These are phyloP conservation scores for Ambrosia artemisiifolia DNA, from an alignment of 129 eudicot genomes.

Conservation along the genomic window DNA sequence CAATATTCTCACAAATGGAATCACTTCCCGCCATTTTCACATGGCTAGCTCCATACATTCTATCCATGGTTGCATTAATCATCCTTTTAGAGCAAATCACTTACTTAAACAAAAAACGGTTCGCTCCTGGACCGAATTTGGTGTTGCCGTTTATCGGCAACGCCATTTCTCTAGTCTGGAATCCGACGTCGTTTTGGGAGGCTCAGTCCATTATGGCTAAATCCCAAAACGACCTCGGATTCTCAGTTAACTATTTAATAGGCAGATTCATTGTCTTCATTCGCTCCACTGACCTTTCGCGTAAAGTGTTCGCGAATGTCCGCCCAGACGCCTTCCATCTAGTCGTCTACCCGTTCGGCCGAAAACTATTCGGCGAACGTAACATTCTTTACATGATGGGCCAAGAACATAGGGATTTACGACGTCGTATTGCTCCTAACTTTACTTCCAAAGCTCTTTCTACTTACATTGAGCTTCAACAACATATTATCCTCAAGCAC, in stretches of 20 bases:
- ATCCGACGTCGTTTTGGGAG: slow-evolving; percentile 75
- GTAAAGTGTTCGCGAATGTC: slow-evolving; percentile 70
- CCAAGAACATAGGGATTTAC: slow-evolving; percentile 75
- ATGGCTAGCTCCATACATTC: slow-evolving; percentile 31
- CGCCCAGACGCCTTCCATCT: slow-evolving; percentile 80
- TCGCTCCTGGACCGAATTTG: slow-evolving; percentile 57
- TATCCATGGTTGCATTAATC: slow-evolving; percentile 32
- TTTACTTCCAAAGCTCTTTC: slow-evolving; percentile 73
- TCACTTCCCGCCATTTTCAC: neutral
- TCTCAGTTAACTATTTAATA: slow-evolving; percentile 71
- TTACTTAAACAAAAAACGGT: slow-evolving; percentile 57
- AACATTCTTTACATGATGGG: slow-evolving; percentile 78
- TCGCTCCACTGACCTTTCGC: slow-evolving; percentile 60
- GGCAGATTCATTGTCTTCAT: slow-evolving; percentile 77
- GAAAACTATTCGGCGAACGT: slow-evolving; percentile 80
- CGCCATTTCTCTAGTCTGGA: slow-evolving; percentile 47
- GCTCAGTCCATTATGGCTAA: slow-evolving; percentile 49
- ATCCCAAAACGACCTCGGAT: slow-evolving; percentile 46
- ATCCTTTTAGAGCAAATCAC: slow-evolving; percentile 51
- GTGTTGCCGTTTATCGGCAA: slow-evolving; percentile 73
- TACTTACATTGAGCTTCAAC: slow-evolving; percentile 59
- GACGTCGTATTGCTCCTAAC: slow-evolving; percentile 86
- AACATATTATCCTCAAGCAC: slow-evolving; percentile 49
- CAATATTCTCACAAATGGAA: neutral
- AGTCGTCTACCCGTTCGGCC: slow-evolving; percentile 87